A percentile compares a stretch with the other conserved stretches of the same genome.
Evolutionary conservation across 1,284 basidiomycete species (phyloP).

Genomic region (Trichosporon sp.): DNA sequence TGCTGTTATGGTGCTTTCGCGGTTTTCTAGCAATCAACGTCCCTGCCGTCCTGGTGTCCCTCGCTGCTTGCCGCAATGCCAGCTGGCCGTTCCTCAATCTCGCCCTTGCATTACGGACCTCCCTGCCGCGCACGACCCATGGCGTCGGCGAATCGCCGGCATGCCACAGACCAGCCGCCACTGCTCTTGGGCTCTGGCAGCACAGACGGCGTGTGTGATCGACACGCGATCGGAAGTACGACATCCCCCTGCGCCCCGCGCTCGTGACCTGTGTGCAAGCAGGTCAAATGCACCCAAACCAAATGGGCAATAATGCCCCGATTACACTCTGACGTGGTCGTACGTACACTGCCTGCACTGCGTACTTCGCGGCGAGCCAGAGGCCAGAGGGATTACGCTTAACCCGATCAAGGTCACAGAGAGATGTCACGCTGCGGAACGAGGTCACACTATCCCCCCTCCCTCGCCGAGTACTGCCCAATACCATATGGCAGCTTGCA

Average conservation of each 20-base stretch:
- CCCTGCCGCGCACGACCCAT: no score
- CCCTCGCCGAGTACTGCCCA: no score
- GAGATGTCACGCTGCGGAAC: background rate
- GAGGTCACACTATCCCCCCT: background rate
- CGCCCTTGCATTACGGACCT: background rate
- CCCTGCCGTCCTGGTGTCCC: no score
- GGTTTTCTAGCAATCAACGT: no score
- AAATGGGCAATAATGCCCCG: background rate
- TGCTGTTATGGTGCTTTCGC: no score
- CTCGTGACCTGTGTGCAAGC: background rate
- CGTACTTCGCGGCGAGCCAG: background rate
- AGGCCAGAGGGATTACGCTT: background rate
- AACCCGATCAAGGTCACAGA: background rate
- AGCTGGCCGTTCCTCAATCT: background rate
- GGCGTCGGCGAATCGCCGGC: no score
- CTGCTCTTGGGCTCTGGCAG: no score
- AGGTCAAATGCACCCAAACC: no score
- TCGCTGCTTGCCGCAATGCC: no score
- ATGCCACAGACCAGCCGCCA: no score
- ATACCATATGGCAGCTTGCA: no score
- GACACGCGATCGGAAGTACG: background rate
- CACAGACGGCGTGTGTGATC: background rate
- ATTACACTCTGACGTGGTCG: background rate
- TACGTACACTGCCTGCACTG: background rate
- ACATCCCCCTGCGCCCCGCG: background rate